Base-by-base conservation (phyloP, 352 stramenopile genomes). In the Aphanomyces stellatus region DNA sequence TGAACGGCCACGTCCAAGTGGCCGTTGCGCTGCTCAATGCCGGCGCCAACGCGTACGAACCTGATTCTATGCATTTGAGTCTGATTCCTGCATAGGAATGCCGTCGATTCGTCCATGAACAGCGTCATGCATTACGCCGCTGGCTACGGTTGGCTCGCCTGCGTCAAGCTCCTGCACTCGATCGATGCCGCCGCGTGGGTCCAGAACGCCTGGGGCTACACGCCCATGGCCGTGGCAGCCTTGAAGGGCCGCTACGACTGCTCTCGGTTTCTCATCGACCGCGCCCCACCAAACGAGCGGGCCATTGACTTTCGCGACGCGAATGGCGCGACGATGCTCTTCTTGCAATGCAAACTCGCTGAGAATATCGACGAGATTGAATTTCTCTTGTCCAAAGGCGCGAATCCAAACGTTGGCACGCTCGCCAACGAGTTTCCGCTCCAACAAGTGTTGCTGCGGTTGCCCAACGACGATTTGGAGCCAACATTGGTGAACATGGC, bases 251-350 rank as follows among this genome's bases (percentile, higher is more conserved):
- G 79, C 0, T 65, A 81, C 41, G 51, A 69, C 0, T 85, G 76
- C 53, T 80, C 81, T 0, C 78, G 88, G 25, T 81, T 88, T 64
- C 88, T 92, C 42, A 71, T 92, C 22, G 74, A 81, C 30, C 74
- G 72, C 25, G 83, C 90, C 28, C 49, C 49, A 7, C 73, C 72
- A 2, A 71, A 87, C 24, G 74, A 84, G 31, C 72, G 74, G 27
- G 88, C 85, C 30, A 60, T 92, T 34, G 78, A 92, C 41, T 92
- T 90, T 43, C 81, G 79, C 46, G 83, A 92, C 43, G 79, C 81
- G 0, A 72, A 89, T 19, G 83, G 83, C 2, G 83, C 81, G 13
- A 90, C 83, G 30, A 92, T 92, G 83, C 69, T 92, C 3, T 90
- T 87, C 51, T 60, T 90, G n/a, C 83, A 92, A 67, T 90, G 81